These are phyloP conservation scores for Chimonanthus salicifolius DNA, from an alignment of 164 flowering plant species.

Conservation along the genomic window DNA sequence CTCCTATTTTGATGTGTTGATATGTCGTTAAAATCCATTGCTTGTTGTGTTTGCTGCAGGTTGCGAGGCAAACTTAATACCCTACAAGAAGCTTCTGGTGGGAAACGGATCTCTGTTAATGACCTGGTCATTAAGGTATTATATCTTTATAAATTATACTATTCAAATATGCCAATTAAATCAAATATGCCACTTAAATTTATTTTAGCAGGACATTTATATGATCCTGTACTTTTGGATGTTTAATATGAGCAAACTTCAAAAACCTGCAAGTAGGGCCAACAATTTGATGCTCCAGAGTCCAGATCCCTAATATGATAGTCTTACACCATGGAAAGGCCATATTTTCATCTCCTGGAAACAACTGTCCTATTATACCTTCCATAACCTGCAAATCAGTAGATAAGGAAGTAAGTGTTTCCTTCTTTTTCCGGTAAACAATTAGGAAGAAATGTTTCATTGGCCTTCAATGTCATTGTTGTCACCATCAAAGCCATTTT, in stretches of 20 bases:
- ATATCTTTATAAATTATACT: neutral
- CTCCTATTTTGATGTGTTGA: neutral
- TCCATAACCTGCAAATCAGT: too few relatives aligned
- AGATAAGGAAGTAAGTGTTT: too few relatives aligned
- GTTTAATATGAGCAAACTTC: neutral
- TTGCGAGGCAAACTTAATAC: constrained; percentile 72
- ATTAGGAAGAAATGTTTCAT: too few relatives aligned
- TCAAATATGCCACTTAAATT: too few relatives aligned
- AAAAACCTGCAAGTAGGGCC: neutral
- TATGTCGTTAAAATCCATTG: neutral
- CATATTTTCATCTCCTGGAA: too few relatives aligned
- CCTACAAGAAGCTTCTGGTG: constrained; percentile 86
- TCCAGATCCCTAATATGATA: too few relatives aligned
- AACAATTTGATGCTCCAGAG: neutral
- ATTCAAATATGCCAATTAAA: too few relatives aligned
- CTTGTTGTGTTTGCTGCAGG: constrained; percentile 30
- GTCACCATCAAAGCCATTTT: too few relatives aligned
- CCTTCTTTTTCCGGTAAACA: too few relatives aligned
- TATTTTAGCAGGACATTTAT: neutral
- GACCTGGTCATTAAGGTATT: constrained; percentile 95
- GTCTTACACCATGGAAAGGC: too few relatives aligned
- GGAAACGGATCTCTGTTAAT: constrained; percentile 78
- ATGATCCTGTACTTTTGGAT: neutral
- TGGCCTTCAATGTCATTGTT: too few relatives aligned
- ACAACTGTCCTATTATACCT: too few relatives aligned